These are phyloP conservation scores for Conoideocrella luteorostrata DNA, from an alignment of 2,329 filamentous ascomycete genomes.

Conservation along the genomic window DNA sequence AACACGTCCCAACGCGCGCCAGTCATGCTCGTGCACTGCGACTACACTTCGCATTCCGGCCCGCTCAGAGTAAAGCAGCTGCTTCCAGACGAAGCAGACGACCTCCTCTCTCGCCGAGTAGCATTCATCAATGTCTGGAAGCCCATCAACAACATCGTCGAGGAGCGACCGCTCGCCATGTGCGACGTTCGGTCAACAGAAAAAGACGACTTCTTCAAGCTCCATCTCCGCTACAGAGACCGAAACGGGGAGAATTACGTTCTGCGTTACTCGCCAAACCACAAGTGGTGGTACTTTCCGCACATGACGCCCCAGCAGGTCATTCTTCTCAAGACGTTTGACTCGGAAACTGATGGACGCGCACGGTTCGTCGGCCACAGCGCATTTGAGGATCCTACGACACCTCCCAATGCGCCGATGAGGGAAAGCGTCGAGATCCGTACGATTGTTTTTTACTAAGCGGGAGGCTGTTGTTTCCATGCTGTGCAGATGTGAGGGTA, in stretches of 20 bases:
- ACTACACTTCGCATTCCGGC: conserved; percentile 3
- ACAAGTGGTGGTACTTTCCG: neutral
- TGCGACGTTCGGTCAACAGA: conserved; percentile 1
- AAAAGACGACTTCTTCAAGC: conserved; percentile 1
- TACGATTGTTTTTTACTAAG: neutral
- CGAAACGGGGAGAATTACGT: neutral
- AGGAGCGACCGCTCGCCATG: conserved; percentile 4
- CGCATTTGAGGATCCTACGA: neutral
- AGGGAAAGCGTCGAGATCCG: neutral
- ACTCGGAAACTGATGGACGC: neutral
- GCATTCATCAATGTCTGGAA: conserved; percentile 6
- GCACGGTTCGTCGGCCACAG: neutral
- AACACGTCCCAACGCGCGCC: conserved; percentile 3
- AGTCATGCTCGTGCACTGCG: conserved; percentile 3
- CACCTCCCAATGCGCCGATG: neutral
- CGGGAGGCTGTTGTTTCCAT: too few species aligned
- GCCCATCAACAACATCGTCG: neutral
- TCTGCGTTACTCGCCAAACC: neutral
- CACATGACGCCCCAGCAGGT: neutral
- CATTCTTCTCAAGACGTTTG: neutral
- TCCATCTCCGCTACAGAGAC: neutral
- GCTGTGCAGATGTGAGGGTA: too few species aligned
- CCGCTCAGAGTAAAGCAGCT: neutral
- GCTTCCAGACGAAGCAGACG: conserved; percentile 3
- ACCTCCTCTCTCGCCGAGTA: conserved; percentile 3